Conservation (phyloP, 805 yeast genomes). For the Sugiyamaella americana region DNA sequence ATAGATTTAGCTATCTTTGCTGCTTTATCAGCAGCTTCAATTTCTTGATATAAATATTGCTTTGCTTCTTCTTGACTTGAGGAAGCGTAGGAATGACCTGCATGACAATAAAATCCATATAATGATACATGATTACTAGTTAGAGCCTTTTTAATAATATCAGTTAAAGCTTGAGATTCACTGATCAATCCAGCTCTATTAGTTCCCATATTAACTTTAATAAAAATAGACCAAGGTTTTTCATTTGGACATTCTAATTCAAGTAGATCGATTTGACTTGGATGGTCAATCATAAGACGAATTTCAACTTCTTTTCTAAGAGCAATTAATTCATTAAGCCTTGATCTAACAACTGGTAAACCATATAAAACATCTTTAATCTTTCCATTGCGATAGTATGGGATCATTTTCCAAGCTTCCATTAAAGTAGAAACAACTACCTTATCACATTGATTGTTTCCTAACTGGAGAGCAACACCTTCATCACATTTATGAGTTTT, state of each 20-base stretch:
- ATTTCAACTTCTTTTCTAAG: slow-evolving; percentile 40
- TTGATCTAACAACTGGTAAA: slow-evolving; percentile 50
- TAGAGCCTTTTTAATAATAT: slow-evolving; percentile 33
- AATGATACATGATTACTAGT: slow-evolving; percentile 36
- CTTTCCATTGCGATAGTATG: slow-evolving; percentile 36
- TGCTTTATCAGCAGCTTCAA: slow-evolving; percentile 51
- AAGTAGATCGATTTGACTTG: slow-evolving; percentile 49
- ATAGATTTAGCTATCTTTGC: slow-evolving; percentile 34
- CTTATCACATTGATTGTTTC: slow-evolving; percentile 36
- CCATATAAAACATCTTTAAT: slow-evolving; percentile 51
- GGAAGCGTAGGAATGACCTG: slow-evolving; percentile 66
- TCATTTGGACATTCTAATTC: slow-evolving; percentile 24
- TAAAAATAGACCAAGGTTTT: slow-evolving; percentile 54
- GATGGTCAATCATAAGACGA: slow-evolving; percentile 54
- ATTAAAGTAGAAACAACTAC: slow-evolving; percentile 63
- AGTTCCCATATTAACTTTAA: slow-evolving; percentile 69
- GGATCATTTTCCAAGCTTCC: slow-evolving; percentile 54
- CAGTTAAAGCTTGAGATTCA: slow-evolving; percentile 34
- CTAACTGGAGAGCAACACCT: slow-evolving; percentile 52
- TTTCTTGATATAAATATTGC: slow-evolving; percentile 47
- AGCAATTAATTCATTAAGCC: slow-evolving; percentile 42
- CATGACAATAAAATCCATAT: slow-evolving; percentile 72
- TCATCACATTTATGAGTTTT: slow-evolving; percentile 69
- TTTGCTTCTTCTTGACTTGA: slow-evolving; percentile 42
- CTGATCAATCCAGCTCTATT: slow-evolving; percentile 55